Evolutionary conservation across 805 yeast species (phyloP).

Genomic region (Pichia exigua): DNA sequence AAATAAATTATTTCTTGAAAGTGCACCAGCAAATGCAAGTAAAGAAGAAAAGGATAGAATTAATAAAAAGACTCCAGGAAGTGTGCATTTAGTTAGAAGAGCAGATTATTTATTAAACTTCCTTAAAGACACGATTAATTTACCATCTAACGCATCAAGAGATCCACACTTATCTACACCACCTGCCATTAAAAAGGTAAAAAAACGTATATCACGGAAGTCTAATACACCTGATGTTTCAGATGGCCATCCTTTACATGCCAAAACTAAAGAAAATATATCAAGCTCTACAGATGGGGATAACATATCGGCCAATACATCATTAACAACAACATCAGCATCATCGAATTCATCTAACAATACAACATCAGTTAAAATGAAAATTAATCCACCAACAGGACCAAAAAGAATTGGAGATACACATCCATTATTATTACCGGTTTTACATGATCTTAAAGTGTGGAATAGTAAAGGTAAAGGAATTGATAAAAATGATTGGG

Average conservation of each 20-base stretch:
- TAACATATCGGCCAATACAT: background rate
- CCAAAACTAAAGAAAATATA: background rate
- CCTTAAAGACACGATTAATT: constrained; percentile 39
- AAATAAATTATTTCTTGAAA: constrained; percentile 69
- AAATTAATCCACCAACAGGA: constrained; percentile 9
- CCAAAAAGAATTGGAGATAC: constrained; percentile 8
- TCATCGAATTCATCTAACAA: background rate
- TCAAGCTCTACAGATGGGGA: background rate
- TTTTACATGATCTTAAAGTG: constrained; percentile 22
- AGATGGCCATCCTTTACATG: background rate
- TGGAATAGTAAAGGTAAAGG: constrained; percentile 29
- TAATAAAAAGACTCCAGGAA: constrained; percentile 72
- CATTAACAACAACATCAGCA: background rate
- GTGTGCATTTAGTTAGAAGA: constrained; percentile 88
- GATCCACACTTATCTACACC: constrained; percentile 1
- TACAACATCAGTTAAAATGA: background rate
- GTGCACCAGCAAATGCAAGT: constrained; percentile 27
- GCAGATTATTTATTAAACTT: constrained; percentile 77
- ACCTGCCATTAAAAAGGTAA: constrained; percentile 14
- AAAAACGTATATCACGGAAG: constrained; percentile 18
- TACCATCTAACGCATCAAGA: background rate
- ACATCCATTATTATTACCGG: constrained; percentile 23
- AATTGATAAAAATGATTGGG: constrained; percentile 27
- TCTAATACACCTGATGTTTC: constrained; percentile 18
- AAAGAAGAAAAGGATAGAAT: constrained; percentile 32